These are phyloP conservation scores for Amoebophrya sp. DNA, from an alignment of 169 alveolate genomes.

Conservation along the genomic window DNA sequence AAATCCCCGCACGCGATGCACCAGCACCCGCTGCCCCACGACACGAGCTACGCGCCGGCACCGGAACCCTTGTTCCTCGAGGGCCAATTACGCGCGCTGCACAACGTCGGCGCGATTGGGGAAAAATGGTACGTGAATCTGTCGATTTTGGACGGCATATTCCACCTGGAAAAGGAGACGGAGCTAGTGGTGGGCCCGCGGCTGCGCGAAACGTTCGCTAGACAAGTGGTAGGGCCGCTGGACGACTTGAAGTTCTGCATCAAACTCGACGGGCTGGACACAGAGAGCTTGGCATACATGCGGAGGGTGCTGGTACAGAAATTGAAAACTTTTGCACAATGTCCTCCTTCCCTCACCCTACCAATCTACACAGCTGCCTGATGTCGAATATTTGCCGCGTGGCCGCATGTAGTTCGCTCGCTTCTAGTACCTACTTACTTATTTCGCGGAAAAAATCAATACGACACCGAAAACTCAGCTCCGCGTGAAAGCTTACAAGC, in stretches of 20 bases:
- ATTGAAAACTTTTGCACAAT: too few species aligned
- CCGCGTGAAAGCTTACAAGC: too few species aligned
- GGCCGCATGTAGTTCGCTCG: too few species aligned
- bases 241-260: background rate
- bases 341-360: too few species aligned
- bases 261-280: background rate
- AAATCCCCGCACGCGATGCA: too few species aligned
- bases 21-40: too few species aligned
- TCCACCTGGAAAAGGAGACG: background rate
- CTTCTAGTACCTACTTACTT: too few species aligned
- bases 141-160: background rate
- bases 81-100: background rate
- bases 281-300: background rate
- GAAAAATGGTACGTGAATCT: background rate
- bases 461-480: too few species aligned
- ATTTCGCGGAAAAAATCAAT: too few species aligned
- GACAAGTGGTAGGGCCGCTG: background rate
- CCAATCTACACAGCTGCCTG: too few species aligned
- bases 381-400: too few species aligned
- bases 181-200: background rate
- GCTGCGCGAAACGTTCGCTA: background rate
- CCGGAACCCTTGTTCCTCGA: background rate
- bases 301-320: too few species aligned
- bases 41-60: background rate
- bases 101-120: background rate